phyloP scores from a whole-genome alignment of 441 rosid genomes.

The Croton setiger region DNA sequence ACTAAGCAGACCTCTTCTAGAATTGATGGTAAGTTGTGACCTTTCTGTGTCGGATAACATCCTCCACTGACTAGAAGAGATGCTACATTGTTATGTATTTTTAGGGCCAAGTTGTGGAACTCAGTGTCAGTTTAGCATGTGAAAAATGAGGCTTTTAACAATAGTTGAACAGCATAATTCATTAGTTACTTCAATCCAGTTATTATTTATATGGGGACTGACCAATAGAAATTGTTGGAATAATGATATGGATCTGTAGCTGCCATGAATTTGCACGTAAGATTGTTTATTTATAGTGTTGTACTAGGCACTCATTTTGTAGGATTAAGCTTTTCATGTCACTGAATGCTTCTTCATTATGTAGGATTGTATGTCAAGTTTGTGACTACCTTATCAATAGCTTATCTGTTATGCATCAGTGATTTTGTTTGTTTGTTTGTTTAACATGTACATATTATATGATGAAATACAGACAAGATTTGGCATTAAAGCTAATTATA shows the following conservation, averaged over 20 bases:
- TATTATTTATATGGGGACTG: background rate
- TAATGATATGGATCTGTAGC: background rate
- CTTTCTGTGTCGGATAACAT: background rate
- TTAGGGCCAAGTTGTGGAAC: background rate
- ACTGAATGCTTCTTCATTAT: background rate
- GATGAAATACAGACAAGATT: background rate
- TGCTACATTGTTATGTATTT: background rate
- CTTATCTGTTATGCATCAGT: background rate
- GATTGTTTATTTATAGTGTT: background rate
- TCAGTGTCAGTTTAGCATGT: background rate
- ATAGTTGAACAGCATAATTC: background rate
- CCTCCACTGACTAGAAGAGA: conserved; percentile 1
- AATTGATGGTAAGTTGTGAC: too few species aligned
- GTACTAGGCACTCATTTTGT: background rate
- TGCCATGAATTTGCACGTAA: background rate
- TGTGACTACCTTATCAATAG: background rate
- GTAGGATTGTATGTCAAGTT: too few species aligned
- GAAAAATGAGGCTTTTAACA: background rate
- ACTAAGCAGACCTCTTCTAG: too few species aligned
- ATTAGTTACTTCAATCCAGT: background rate
- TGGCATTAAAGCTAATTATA: conserved; percentile 20
- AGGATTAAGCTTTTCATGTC: background rate
- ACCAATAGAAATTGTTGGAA: background rate
- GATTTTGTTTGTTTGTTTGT: background rate
- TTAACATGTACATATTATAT: background rate